Conservation (phyloP, 192 early-diverging fungal species). For the Thoreauomyces humboldtii region DNA sequence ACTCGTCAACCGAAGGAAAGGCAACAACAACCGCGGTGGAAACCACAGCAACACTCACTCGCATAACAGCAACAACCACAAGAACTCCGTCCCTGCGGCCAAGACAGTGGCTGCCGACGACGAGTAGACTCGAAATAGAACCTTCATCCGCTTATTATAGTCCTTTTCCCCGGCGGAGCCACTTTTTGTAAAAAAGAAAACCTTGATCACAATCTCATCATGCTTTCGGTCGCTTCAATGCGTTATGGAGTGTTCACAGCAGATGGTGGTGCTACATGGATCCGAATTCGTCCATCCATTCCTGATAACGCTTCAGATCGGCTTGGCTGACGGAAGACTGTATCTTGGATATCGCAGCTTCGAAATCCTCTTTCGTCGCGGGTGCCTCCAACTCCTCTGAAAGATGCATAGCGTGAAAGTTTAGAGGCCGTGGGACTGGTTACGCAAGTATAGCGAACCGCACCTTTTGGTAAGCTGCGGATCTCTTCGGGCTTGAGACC, state of each 20-base stretch:
- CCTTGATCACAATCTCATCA: no score
- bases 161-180: no score
- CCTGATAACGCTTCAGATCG: slow-evolving; percentile 57
- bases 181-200: no score
- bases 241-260: no score
- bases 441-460: slow-evolving; percentile 8
- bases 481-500: slow-evolving; percentile 59
- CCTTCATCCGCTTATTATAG: no score
- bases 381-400: slow-evolving; percentile 59
- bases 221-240: no score
- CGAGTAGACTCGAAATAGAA: no score
- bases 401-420: not conserved
- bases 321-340: slow-evolving; percentile 54
- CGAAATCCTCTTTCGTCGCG: slow-evolving; percentile 50
- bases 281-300: slow-evolving; percentile 67
- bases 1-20: slow-evolving; percentile 35
- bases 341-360: slow-evolving; percentile 51
- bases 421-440: slow-evolving; percentile 1
- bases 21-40: not conserved
- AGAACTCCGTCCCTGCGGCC: no score
- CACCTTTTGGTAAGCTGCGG: slow-evolving; percentile 50
- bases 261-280: no score
- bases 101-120: no score
- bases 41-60: not conserved
- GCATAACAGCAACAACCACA: not conserved